Conservation (phyloP, 2,329 filamentous ascomycete species). For the Diplodia intermedia region DNA sequence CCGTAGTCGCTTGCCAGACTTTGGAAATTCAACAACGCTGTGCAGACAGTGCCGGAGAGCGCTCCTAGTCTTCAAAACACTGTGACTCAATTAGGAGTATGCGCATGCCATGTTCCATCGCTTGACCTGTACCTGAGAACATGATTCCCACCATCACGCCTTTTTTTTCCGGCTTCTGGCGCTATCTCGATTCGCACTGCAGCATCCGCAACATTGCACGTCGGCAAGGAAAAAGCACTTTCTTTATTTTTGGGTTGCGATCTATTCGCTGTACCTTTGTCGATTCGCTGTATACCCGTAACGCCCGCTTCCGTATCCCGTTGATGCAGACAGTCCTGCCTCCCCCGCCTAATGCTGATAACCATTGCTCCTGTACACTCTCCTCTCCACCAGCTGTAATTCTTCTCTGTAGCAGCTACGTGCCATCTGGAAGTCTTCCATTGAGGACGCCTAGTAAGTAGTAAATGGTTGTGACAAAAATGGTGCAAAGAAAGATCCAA, state of each 20-base stretch:
- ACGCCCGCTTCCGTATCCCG: conserved; percentile 29
- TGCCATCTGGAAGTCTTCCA: neutral
- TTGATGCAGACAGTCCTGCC: conserved; percentile 20
- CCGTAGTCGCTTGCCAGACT: neutral
- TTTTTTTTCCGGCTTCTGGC: neutral
- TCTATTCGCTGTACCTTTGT: conserved; percentile 26
- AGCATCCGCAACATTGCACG: conserved; percentile 2
- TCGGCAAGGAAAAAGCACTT: conserved; percentile 15
- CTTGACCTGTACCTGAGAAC: neutral
- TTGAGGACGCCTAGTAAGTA: neutral
- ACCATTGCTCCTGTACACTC: conserved; percentile 20
- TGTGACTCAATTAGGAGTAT: neutral
- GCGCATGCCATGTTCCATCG: neutral
- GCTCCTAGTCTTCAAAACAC: no score
- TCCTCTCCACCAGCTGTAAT: conserved; percentile 17
- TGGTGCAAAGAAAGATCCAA: conserved; percentile 11
- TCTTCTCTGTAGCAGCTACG: neutral
- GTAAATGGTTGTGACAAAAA: neutral
- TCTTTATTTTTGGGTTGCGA: conserved; percentile 26
- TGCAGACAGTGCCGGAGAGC: neutral
- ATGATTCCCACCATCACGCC: neutral
- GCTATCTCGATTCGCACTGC: conserved; percentile 20
- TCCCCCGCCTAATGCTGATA: conserved; percentile 15
- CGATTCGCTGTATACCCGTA: conserved; percentile 15
- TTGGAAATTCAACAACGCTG: neutral